phyloP scores from a whole-genome alignment of 2,329 filamentous ascomycete species.

The Fusarium nisikadoi region DNA sequence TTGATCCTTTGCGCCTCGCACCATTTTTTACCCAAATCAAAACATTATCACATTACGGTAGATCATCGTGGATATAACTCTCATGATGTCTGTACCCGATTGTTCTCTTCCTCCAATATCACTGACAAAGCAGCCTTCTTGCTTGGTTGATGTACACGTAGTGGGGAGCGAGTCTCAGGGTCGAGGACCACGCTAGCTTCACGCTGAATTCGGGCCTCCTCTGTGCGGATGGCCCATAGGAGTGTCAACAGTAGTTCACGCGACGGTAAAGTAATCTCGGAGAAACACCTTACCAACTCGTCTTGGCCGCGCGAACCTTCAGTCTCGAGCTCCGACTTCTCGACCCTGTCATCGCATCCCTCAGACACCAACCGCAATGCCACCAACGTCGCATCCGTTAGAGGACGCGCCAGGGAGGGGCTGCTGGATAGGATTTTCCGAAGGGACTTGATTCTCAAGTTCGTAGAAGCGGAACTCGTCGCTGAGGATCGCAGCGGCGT shows the following conservation, averaged over 20 bases:
- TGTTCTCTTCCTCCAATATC: slow-evolving; percentile 36
- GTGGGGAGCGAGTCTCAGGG: slow-evolving; percentile 39
- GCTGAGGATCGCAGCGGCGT: slow-evolving; percentile 64
- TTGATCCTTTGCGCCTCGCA: slow-evolving; percentile 37
- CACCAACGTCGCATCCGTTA: slow-evolving; percentile 78
- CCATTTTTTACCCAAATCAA: slow-evolving; percentile 14
- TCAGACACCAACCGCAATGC: slow-evolving; percentile 78
- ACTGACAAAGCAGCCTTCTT: slow-evolving; percentile 39
- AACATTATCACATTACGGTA: slow-evolving; percentile 35
- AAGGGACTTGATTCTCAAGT: slow-evolving; percentile 69
- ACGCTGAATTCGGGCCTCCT: slow-evolving; percentile 52
- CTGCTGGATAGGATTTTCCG: slow-evolving; percentile 77
- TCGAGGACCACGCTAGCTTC: slow-evolving; percentile 37
- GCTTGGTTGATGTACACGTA: slow-evolving; percentile 35
- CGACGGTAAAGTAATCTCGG: slow-evolving; percentile 55
- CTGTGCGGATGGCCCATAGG: slow-evolving; percentile 57
- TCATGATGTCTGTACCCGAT: slow-evolving; percentile 26
- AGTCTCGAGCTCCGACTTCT: slow-evolving; percentile 48
- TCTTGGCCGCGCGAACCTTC: slow-evolving; percentile 52
- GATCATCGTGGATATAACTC: slow-evolving; percentile 29
- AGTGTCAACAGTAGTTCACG: slow-evolving; percentile 61
- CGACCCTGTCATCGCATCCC: slow-evolving; percentile 60
- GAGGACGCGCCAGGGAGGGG: slow-evolving; percentile 78
- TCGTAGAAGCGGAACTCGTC: slow-evolving; percentile 64
- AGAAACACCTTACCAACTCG: slow-evolving; percentile 52